Evolutionary conservation across 2,329 filamentous ascomycete genomes (phyloP).

Genomic region (Ascochyta viciae-villosae): DNA sequence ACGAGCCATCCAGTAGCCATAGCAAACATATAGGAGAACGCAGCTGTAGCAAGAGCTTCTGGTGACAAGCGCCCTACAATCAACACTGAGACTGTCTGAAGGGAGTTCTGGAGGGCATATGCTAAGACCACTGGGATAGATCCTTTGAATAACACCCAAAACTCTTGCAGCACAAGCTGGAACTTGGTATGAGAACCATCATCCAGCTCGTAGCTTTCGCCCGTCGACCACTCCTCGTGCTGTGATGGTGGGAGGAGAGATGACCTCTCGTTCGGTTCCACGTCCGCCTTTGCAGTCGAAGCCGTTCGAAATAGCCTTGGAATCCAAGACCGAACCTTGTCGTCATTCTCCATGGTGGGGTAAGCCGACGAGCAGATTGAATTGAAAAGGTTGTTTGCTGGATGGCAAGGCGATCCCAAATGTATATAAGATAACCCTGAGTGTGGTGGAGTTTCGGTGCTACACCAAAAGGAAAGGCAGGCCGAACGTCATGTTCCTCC

Average conservation of each 20-base stretch:
- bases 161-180: slow-evolving; percentile 62
- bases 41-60: slow-evolving; percentile 79
- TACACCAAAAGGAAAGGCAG: slow-evolving; percentile 5
- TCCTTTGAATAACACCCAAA: slow-evolving; percentile 71
- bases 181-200: slow-evolving; percentile 43
- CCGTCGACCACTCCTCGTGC: slow-evolving; percentile 44
- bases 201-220: slow-evolving; percentile 50
- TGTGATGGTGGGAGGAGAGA: slow-evolving; percentile 52
- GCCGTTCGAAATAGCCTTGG: slow-evolving; percentile 35
- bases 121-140: slow-evolving; percentile 82
- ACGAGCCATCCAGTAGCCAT: slow-evolving; percentile 90
- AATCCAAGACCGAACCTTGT: slow-evolving; percentile 37
- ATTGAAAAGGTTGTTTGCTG: not conserved
- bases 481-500: slow-evolving; percentile 21
- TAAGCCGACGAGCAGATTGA: not conserved
- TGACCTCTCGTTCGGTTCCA: slow-evolving; percentile 52
- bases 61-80: slow-evolving; percentile 81
- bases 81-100: slow-evolving; percentile 82
- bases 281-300: slow-evolving; percentile 21
- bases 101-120: slow-evolving; percentile 83
- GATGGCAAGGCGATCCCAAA: not conserved
- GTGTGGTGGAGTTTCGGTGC: not conserved
- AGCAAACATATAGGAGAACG: slow-evolving; percentile 93
- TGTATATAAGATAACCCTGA: slow-evolving; percentile 1
- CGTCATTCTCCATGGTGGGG: slow-evolving; percentile 33